Conservation (phyloP, 2,329 filamentous ascomycete genomes). For the Xylariales sp. region DNA sequence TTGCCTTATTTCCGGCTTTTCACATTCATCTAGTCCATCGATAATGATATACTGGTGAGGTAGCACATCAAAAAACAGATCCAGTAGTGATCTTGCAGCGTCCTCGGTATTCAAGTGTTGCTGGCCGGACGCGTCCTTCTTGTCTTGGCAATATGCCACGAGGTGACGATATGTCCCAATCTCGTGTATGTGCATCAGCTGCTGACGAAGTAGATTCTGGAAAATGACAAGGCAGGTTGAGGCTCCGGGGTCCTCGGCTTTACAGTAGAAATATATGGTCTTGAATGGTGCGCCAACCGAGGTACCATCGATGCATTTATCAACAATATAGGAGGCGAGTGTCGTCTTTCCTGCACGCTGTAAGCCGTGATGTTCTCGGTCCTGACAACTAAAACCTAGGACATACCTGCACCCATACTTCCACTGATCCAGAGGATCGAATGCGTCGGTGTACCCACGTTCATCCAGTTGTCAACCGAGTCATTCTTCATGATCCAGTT, state of each 20-base stretch:
- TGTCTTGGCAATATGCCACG: conserved; percentile 3
- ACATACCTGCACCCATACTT: conserved; percentile 28
- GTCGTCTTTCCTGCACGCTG: conserved; percentile 33
- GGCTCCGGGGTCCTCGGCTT: neutral
- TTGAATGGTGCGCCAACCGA: conserved; percentile 10
- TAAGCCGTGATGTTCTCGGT: too few species aligned
- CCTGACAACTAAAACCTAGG: neutral
- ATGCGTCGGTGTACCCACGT: conserved; percentile 10
- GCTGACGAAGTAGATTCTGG: conserved; percentile 1
- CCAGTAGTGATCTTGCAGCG: neutral
- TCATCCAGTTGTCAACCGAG: conserved; percentile 19
- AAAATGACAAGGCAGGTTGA: conserved; percentile 1
- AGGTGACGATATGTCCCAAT: conserved; percentile 2
- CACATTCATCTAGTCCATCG: conserved; percentile 41
- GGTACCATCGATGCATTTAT: conserved; percentile 19
- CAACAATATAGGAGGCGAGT: conserved; percentile 33
- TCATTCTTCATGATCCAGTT: conserved; percentile 18
- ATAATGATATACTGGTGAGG: conserved; percentile 31
- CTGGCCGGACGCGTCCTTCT: neutral
- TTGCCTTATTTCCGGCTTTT: conserved; percentile 19
- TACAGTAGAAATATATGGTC: conserved; percentile 36
- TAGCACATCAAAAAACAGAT: conserved; percentile 4
- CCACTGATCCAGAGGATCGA: conserved; percentile 29
- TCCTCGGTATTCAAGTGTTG: neutral
- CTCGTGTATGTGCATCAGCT: conserved; percentile 1